Evolutionary conservation across 768 basidiomycete species (phyloP).

Genomic region (Mycena rosella): DNA sequence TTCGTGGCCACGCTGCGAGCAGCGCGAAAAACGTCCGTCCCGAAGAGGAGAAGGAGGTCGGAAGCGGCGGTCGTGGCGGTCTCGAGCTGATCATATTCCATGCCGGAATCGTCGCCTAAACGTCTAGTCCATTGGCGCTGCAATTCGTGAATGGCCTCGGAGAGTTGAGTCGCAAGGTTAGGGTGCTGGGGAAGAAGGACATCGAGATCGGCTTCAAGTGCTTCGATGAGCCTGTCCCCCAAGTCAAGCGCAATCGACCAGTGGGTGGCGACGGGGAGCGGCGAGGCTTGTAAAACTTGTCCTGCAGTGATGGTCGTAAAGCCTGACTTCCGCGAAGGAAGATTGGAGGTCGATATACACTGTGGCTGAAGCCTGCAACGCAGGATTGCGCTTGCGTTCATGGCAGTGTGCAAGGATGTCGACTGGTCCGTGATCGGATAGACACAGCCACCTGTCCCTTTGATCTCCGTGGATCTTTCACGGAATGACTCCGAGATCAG

Average conservation of each 20-base stretch:
- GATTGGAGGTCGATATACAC: not conserved
- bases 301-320: not conserved
- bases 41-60: not conserved
- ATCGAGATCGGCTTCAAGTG: not conserved
- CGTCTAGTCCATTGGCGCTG: not conserved
- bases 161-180: not conserved
- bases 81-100: no score
- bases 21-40: not conserved
- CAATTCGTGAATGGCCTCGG: not conserved
- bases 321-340: not conserved
- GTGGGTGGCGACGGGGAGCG: not conserved
- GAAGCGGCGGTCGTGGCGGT: not conserved
- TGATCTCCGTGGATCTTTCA: no score
- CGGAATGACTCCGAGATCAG: no score
- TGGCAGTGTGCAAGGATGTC: no score
- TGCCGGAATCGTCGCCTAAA: not conserved
- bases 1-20: not conserved
- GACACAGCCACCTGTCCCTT: no score
- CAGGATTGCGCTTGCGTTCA: constrained; percentile 9
- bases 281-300: not conserved
- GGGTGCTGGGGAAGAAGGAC: not conserved
- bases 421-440: not conserved
- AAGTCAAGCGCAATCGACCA: constrained; percentile 4
- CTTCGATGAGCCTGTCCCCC: not conserved
- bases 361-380: constrained; percentile 14